phyloP scores from a whole-genome alignment of 1,284 basidiomycete genomes.

The Sanguinoderma infundibulare region DNA sequence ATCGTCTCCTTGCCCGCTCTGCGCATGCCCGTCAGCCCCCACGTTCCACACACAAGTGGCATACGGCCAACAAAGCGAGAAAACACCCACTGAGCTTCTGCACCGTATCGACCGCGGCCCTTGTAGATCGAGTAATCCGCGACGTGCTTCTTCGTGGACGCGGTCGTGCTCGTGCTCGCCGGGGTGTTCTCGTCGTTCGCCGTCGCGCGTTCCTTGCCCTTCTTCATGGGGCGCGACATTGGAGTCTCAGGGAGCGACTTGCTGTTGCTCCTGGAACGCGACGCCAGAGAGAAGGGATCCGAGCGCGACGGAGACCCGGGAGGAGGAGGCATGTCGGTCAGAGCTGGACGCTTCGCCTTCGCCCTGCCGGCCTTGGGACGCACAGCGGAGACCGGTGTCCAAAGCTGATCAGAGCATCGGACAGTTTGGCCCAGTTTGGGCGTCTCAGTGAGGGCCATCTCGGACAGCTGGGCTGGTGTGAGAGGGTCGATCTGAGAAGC shows the following conservation, averaged over 20 bases:
- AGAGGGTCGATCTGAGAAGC: slow-evolving; percentile 18
- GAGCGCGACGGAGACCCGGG: not conserved
- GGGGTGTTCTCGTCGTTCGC: slow-evolving; percentile 21
- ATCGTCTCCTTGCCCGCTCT: slow-evolving; percentile 39
- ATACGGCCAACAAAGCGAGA: not conserved
- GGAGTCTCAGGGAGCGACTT: slow-evolving; percentile 12
- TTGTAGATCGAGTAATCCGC: slow-evolving; percentile 30
- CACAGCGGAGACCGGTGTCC: slow-evolving; percentile 15
- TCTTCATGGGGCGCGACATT: slow-evolving; percentile 6
- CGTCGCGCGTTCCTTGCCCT: slow-evolving; percentile 16
- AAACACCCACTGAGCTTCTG: slow-evolving; percentile 19
- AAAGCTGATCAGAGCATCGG: slow-evolving; percentile 4
- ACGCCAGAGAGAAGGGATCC: slow-evolving; percentile 2
- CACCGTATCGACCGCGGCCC: slow-evolving; percentile 30
- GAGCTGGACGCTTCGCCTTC: not conserved
- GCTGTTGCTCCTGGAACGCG: not conserved
- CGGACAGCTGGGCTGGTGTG: slow-evolving; percentile 5
- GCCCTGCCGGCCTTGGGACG: slow-evolving; percentile 6
- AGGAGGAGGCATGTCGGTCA: slow-evolving; percentile 1
- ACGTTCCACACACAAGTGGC: not conserved
- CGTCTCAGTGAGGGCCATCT: slow-evolving; percentile 13
- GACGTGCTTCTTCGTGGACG: slow-evolving; percentile 5
- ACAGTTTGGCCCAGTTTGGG: not conserved
- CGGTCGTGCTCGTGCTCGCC: not conserved
- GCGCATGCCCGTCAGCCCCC: not conserved